Conservation (phyloP, 768 basidiomycete genomes). For the Porphyrellus cyaneotinctus region DNA sequence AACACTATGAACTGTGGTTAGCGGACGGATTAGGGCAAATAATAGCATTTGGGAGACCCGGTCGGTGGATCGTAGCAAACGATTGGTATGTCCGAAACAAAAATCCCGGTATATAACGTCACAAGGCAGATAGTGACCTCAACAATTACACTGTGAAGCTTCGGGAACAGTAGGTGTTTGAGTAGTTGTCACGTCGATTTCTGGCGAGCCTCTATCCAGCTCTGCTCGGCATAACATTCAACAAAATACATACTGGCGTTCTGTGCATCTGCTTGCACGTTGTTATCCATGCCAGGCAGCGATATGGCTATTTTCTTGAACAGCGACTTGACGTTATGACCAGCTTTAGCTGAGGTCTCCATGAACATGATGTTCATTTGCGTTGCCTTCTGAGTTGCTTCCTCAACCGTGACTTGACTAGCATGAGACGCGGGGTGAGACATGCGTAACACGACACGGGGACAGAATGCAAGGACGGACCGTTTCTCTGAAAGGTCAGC, state of each 20-base stretch:
- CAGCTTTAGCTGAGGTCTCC: constrained; percentile 99
- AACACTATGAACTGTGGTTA: constrained; percentile 93
- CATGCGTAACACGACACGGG: neutral
- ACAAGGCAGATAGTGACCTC: constrained; percentile 23
- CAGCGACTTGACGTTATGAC: constrained; percentile 97
- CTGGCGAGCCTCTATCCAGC: constrained; percentile 37
- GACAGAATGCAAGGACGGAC: constrained; percentile 42
- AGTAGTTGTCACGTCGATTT: constrained; percentile 88
- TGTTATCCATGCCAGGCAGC: constrained; percentile 92
- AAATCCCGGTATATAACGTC: constrained; percentile 26
- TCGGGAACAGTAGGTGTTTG: constrained; percentile 69
- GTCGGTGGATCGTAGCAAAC: constrained; percentile 13
- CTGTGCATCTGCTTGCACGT: constrained; percentile 53
- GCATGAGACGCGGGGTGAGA: constrained; percentile 10
- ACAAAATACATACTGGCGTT: constrained; percentile 40
- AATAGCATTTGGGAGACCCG: constrained; percentile 4
- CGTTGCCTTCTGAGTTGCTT: constrained; percentile 87
- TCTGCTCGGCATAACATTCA: neutral
- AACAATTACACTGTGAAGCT: constrained; percentile 84
- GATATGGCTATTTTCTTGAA: constrained; percentile 99
- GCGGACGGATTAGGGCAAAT: constrained; percentile 5
- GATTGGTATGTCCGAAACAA: constrained; percentile 25
- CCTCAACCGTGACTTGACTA: constrained; percentile 98
- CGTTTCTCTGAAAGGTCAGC: constrained; percentile 98
- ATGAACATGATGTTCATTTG: constrained; percentile 96